Base-by-base conservation (phyloP, 352 stramenopile genomes). In the Phytopythium sindhum region DNA sequence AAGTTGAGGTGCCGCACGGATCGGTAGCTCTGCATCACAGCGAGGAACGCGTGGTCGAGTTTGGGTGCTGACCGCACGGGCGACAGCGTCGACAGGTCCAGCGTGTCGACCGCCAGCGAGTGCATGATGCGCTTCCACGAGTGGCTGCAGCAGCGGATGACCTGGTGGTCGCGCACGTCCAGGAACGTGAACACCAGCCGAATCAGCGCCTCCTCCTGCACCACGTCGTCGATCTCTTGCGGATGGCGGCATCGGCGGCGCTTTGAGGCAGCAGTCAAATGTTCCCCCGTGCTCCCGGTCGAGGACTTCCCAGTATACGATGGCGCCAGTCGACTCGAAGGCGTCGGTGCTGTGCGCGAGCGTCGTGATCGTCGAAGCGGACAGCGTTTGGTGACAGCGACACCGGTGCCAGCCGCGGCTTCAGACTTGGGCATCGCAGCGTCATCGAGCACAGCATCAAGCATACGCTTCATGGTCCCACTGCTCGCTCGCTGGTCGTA, bases 161-260 rank as follows among this genome's bases (percentile, higher is more conserved):
- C 10, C 52, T 95, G 84, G 66, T 95, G 86, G 26, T 93, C 86
- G 33, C 80, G 77, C 35, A 95, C 77, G 56, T 90, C 77, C 29
- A 93, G 69, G 62, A 88, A 93, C 37, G 78, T 67, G 44, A 95
- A 78, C 2, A 93, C 72, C 24, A 78, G 63, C 11, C 72, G 72
- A 29, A 93, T 66, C 28, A 95, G 68, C 2, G 75, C 81, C 44
- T 91, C 80, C 31, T 91, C 83, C 15, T 72, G 71, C 35, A 90
- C 61, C 14, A 67, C 69, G 45, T 69, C 63, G 61, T 87, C 80
- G 48, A 81, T 61, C 10, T 68, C 60, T 23, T 60, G 63, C 17
- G 62, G 67, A 60, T 53, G 70, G 55, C 62, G 69, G 53, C 47
- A 63, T 60, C 31, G 61, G 29, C 37, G 60, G 17, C 7, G 61